These are phyloP conservation scores for Pseudohyphozyma bogoriensis DNA, from an alignment of 768 basidiomycete species.

Conservation along the genomic window DNA sequence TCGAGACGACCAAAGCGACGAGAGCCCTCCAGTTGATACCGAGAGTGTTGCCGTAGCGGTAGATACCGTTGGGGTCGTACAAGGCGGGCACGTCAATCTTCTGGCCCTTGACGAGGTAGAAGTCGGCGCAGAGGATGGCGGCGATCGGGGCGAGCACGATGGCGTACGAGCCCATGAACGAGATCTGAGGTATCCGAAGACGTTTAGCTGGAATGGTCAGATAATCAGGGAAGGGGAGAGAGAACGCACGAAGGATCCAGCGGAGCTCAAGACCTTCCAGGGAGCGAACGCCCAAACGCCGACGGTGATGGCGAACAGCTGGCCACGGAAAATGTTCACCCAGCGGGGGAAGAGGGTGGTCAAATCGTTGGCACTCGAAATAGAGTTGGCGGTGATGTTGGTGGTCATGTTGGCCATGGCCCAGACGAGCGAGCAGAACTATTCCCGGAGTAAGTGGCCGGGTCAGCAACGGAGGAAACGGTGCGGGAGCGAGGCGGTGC, in stretches of 20 bases:
- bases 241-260: slow-evolving; percentile 4
- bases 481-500: slow-evolving; percentile 19
- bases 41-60: slow-evolving; percentile 6
- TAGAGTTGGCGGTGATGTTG: slow-evolving; percentile 28
- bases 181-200: slow-evolving; percentile 38
- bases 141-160: slow-evolving; percentile 49
- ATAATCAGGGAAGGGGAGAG: slow-evolving; percentile 40
- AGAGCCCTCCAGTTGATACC: slow-evolving; percentile 64
- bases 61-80: slow-evolving; percentile 42
- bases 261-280: slow-evolving; percentile 24
- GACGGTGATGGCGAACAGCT: slow-evolving; percentile 60
- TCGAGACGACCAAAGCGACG: slow-evolving; percentile 55
- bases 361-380: slow-evolving; percentile 26
- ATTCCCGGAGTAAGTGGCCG: slow-evolving; percentile 27
- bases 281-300: slow-evolving; percentile 41
- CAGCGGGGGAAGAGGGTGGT: slow-evolving; percentile 31
- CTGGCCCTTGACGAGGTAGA: slow-evolving; percentile 25
- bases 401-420: slow-evolving; percentile 10
- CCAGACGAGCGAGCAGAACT: slow-evolving; percentile 23
- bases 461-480: slow-evolving; percentile 21
- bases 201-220: slow-evolving; percentile 53
- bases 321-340: slow-evolving; percentile 22
- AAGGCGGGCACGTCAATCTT: slow-evolving; percentile 23
- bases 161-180: slow-evolving; percentile 38
- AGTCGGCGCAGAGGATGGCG: slow-evolving; percentile 30